Base-by-base conservation (phyloP, 768 basidiomycete species). In the Coprinellus micaceus region DNA sequence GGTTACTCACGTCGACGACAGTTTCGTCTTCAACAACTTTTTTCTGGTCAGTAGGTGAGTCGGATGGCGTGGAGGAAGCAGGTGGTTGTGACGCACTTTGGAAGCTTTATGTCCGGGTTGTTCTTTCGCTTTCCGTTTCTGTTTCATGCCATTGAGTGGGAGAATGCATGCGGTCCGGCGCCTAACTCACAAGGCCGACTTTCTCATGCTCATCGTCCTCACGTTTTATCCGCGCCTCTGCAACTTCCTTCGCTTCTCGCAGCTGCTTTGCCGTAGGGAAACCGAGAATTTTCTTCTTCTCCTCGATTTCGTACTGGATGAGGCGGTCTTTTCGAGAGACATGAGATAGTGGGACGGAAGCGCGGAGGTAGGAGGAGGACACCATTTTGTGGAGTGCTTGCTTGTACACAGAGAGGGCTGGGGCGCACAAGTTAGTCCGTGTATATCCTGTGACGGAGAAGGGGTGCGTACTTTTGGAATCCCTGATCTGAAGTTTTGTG, bases 211-310 rank as follows among this genome's bases (percentile, higher is more conserved):
- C 89, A 57, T 84, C 84, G 61, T 89, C 86, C 61, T 92, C 86
- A 48, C 82, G 72, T 63, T 79, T 83, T 21, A 91, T 64, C 52
- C 88, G 78, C 51, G 80, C 79, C 36, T 75, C 75, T 0, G 88
- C 91, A 19, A 77, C 68, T 64, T 86, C 83, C 64, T 85, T 91
- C 21, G 86, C 84, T 62, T 89, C 76, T 15, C 86, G 79, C 7
- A 94, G 74, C 62, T 93, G 85, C 67, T 86, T 93, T 3, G 91
- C 83, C 4, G 89, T 88, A 1, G 91, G 89, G 62, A 93, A 88
- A 1, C 89, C 88, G 1, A 74, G 59, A 1, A 91, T 84, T 69
- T 86, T 89, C 4, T 75, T 76, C 67, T 83, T 89, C 69, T 90
- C 89, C 63, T 94, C 90, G 0, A 74, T 76, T 66, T 91, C 91